Conservation (phyloP, 176 grass and related monocot genomes). For the Metroxylon sagu region DNA sequence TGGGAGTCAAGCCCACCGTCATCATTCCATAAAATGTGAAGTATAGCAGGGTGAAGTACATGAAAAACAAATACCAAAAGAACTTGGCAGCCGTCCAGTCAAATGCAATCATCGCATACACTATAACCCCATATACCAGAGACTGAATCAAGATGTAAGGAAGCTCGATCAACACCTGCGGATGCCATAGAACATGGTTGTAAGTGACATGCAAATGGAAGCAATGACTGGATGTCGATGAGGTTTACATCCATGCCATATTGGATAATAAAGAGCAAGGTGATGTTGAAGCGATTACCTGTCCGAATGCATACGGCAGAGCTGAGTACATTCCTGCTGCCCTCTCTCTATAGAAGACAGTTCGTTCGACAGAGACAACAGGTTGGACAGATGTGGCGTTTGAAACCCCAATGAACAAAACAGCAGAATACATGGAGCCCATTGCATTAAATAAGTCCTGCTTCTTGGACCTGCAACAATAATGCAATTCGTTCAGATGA, state of each 20-base stretch:
- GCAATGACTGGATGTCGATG: no score
- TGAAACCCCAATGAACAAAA: constrained; percentile 65
- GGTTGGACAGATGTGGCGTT: constrained; percentile 60
- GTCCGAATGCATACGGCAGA: constrained; percentile 73
- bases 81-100: constrained; percentile 78
- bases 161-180: constrained; percentile 66
- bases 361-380: constrained; percentile 63
- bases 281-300: constrained; percentile 33
- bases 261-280: no score
- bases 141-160: constrained; percentile 66
- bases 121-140: constrained; percentile 52
- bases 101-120: constrained; percentile 72
- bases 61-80: constrained; percentile 84
- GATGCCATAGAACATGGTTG: not conserved
- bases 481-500: not conserved
- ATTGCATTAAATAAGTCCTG: constrained; percentile 86
- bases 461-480: constrained; percentile 36
- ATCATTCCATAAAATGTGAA: constrained; percentile 91
- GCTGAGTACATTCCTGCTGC: constrained; percentile 83
- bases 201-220: no score
- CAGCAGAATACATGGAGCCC: constrained; percentile 79
- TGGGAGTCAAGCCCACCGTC: constrained; percentile 68
- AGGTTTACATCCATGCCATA: no score
- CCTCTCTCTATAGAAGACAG: constrained; percentile 76
- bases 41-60: constrained; percentile 80